These are phyloP conservation scores for Ophiobolus disseminans DNA, from an alignment of 2,329 filamentous ascomycete species.

Conservation along the genomic window DNA sequence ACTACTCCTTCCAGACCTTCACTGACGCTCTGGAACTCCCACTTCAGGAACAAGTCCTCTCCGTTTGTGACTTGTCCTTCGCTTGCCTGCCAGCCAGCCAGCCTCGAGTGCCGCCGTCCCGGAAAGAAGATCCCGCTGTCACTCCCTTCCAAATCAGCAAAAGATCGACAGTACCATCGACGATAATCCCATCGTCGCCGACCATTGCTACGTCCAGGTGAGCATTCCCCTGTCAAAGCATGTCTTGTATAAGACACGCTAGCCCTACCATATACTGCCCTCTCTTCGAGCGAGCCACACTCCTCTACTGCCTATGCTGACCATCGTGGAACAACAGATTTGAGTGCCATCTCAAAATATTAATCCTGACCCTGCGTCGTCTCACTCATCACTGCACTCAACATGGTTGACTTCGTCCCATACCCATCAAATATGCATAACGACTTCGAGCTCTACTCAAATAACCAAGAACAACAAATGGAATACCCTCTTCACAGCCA, in stretches of 20 bases:
- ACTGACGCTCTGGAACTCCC: constrained; percentile 16
- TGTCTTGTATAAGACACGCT: constrained; percentile 29
- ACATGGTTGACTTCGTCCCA: constrained; percentile 46
- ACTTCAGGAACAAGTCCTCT: constrained; percentile 14
- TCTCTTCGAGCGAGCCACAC: constrained; percentile 14
- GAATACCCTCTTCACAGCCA: constrained; percentile 42
- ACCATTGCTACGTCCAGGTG: constrained; percentile 43
- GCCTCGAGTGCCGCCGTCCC: constrained; percentile 29
- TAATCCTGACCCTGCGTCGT: constrained; percentile 10
- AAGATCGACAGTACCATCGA: constrained; percentile 33
- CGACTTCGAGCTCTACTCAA: constrained; percentile 50
- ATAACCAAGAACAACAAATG: constrained; percentile 40
- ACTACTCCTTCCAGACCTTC: constrained; percentile 26
- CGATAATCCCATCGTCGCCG: constrained; percentile 33
- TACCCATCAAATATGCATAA: constrained; percentile 43
- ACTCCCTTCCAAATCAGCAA: constrained; percentile 27
- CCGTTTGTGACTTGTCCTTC: constrained; percentile 30
- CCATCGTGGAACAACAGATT: constrained; percentile 25
- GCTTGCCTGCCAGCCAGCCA: constrained; percentile 38
- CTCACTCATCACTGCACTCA: constrained; percentile 18
- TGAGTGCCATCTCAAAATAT: constrained; percentile 24
- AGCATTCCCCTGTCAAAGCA: constrained; percentile 38
- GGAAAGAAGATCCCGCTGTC: constrained; percentile 34
- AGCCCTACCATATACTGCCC: constrained; percentile 24
- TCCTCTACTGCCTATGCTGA: constrained; percentile 39